A percentile compares a stretch with the other conserved stretches of the same genome.
These are phyloP conservation scores for Paraphoma sp. DNA, from an alignment of 2,329 filamentous ascomycete species.

Conservation along the genomic window DNA sequence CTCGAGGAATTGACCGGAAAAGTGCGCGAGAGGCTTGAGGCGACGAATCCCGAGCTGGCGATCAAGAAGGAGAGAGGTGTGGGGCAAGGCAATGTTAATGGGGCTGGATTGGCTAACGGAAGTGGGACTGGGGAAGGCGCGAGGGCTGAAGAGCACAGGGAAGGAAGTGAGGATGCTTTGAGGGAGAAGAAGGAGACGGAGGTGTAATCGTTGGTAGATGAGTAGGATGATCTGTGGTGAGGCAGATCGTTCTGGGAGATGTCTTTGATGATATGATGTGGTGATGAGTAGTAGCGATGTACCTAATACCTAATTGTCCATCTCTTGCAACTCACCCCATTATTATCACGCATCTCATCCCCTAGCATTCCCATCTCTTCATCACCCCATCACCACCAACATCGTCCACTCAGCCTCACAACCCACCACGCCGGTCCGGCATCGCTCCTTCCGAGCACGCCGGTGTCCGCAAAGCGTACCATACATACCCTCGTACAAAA, in stretches of 20 bases:
- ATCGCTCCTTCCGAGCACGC: too few species aligned
- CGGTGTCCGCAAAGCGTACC: too few species aligned
- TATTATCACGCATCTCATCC: too few species aligned
- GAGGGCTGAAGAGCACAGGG: constrained; percentile 9
- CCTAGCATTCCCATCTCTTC: too few species aligned
- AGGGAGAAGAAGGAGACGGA: constrained; percentile 12
- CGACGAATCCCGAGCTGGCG: constrained; percentile 27
- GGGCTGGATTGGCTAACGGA: not conserved
- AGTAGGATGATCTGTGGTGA: constrained; percentile 1
- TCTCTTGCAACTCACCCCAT: not conserved
- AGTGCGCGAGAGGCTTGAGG: constrained; percentile 27
- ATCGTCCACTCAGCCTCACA: too few species aligned
- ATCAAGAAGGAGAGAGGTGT: constrained; percentile 11
- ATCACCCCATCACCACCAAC: too few species aligned
- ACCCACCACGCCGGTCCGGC: too few species aligned
- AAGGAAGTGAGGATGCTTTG: constrained; percentile 9
- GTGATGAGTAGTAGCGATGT: not conserved
- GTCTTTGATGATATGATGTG: not conserved
- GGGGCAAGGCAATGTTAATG: not conserved
- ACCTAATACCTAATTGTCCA: not conserved
- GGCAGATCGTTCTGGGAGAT: not conserved
- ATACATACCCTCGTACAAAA: too few species aligned
- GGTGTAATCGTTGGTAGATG: not conserved
- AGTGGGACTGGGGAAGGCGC: not conserved
- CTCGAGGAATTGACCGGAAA: constrained; percentile 35